Evolutionary conservation across 2,329 filamentous ascomycete genomes (phyloP).

Genomic region (Colletotrichum sp.): DNA sequence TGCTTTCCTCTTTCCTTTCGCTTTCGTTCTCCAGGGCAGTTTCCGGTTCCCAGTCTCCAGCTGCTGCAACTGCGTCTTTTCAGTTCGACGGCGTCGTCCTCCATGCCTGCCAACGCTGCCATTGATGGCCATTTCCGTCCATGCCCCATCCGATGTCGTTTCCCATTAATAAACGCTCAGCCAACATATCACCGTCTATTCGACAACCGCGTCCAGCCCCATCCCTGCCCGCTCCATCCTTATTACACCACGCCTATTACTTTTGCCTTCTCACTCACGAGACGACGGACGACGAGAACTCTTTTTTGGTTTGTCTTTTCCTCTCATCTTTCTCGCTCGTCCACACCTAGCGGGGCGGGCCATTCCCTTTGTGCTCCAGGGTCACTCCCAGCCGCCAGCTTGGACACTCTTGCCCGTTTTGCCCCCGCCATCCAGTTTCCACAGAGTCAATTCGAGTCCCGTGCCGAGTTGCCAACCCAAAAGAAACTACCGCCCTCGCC

Average conservation of each 20-base stretch:
- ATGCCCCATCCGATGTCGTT: neutral
- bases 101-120: neutral
- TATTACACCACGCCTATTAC: neutral
- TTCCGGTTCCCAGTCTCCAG: neutral
- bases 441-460: neutral
- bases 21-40: neutral
- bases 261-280: constrained; percentile 11
- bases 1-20: neutral
- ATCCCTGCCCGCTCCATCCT: neutral
- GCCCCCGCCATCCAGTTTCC: neutral
- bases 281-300: neutral
- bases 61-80: neutral
- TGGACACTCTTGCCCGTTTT: neutral
- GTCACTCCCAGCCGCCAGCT: constrained; percentile 5
- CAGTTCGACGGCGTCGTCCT: neutral
- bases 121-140: neutral
- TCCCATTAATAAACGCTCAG: neutral
- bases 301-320: neutral
- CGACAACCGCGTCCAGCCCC: neutral
- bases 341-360: constrained; percentile 2
- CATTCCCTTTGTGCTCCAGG: neutral
- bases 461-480: constrained; percentile 4
- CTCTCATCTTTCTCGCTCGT: neutral
- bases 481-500: constrained; percentile 1
- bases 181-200: neutral